phyloP scores from a whole-genome alignment of 768 basidiomycete species.

The Pisolithus sp. region DNA sequence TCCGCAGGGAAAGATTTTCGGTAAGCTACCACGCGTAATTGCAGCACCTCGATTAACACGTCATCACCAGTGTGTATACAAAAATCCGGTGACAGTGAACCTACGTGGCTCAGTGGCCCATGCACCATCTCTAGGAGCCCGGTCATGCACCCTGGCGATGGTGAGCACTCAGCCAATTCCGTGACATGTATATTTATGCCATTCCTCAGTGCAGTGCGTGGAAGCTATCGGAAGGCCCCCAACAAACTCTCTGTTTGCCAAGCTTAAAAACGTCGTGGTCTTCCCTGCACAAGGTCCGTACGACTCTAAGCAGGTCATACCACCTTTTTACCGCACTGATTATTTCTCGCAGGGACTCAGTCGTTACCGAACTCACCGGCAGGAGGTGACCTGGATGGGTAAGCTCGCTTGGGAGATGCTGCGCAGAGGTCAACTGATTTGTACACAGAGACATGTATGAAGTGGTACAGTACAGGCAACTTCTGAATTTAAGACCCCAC shows the following conservation, averaged over 20 bases:
- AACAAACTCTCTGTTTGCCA: constrained; percentile 48
- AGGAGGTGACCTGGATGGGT: constrained; percentile 82
- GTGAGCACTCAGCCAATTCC: constrained; percentile 27
- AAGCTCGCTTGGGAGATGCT: constrained; percentile 8
- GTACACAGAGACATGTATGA: constrained; percentile 54
- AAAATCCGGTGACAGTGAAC: constrained; percentile 37
- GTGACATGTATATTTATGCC: not conserved
- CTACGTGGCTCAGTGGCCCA: constrained; percentile 52
- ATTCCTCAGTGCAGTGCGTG: constrained; percentile 54
- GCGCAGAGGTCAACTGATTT: not conserved
- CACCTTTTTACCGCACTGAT: not conserved
- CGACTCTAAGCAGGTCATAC: constrained; percentile 13
- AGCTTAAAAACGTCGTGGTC: constrained; percentile 66
- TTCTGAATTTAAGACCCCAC: constrained; percentile 48
- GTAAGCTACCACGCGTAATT: constrained; percentile 31
- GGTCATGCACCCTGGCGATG: constrained; percentile 70
- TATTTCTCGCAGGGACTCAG: constrained; percentile 37
- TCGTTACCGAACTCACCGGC: constrained; percentile 67
- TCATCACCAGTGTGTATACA: constrained; percentile 51
- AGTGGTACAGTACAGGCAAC: constrained; percentile 47
- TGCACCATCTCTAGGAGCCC: constrained; percentile 67
- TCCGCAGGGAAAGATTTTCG: constrained; percentile 56
- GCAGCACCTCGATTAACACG: not conserved
- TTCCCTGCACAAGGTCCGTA: constrained; percentile 51
- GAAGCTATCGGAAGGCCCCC: constrained; percentile 68